Base-by-base conservation (phyloP, 495 filamentous ascomycete species). In the Aspergillus diversus region DNA sequence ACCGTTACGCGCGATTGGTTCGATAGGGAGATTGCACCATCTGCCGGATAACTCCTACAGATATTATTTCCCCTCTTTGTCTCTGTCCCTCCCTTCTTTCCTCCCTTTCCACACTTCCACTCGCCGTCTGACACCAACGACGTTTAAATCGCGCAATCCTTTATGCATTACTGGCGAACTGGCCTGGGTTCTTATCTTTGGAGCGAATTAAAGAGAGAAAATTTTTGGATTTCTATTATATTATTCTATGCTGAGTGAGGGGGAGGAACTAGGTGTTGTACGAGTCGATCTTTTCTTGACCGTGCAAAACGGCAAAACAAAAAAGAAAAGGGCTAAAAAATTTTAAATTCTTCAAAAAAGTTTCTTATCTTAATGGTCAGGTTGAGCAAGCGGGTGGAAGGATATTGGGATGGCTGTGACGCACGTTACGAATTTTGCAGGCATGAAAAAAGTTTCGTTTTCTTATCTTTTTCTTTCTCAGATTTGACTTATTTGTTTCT, bases 181-280 rank as follows among this genome's bases (percentile, higher is more conserved):
- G 75, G 73, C 72, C 74, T 71, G 69, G 75, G 70, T 68, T 67
- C 47, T 73, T 75, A 72, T 71, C 59, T 50, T 65, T 61, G 54
- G 54, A 66, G 61, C 56, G 53, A 60, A 39, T 37, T 34, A 66
- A 54, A 2, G 43, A 52, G 34, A 56, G 52, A 60, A 48, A 57
- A 37, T 43, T 6, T 43, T 33, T 55, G 37, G 47, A 11, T 50
- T 49, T n/a, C 17, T 49, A 21, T 9, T 21, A 21, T 6, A 17
- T 50, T 17, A 50, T 50, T 50, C 27, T 9, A n/a, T 50, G 47
- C 11, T 5, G 8, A 33, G 51, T 0, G 27, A 7, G 13, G 51
- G 48, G 48, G 48, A 33, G 52, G 52, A 55, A 55, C 15, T 2
- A 31, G 5, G 8, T 55, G 31, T 33, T 55, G 11, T 55, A 11